Base-by-base conservation (phyloP, 1,139 yeast genomes). In the Pichia terricola region DNA sequence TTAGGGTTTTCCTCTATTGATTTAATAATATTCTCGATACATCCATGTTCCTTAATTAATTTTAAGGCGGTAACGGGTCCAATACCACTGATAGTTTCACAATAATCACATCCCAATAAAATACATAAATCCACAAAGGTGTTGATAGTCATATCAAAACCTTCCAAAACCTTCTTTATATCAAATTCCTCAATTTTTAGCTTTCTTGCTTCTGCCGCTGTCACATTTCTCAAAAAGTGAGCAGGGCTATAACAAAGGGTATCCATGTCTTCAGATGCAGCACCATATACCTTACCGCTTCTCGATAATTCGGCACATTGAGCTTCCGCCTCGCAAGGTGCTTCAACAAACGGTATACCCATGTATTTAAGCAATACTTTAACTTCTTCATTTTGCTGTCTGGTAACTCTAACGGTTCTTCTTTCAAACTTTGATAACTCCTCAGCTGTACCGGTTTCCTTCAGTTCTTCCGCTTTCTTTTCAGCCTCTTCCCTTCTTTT, bases 261-360 rank as follows among this genome's bases (percentile, higher is more conserved):
- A 65, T 91, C 99, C 98, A 91, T 91, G 75, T 91, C 99, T 62
- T 91, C 99, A 3, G 95, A 85, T 1, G 97, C 99, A 2, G 98
- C 96, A 10, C 95, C 98, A 61, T 80, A 91, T 0, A 91, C 97
- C 58, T 81, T 82, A 4, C 95, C 96, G 16, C 79, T 77, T 48
- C 79, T 76, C 2, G 97, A 96, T 46, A 91, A 67, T 52, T 80
- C 94, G 0, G 98, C 98, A 68, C 98, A 91, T 58, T 91, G 97
- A 0, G 98, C 96, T 61, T 91, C 99, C 0, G 99, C 99, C 64
- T 91, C 99, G 62, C 96, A 83, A 1, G 99, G 98, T 0, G 98
- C 97, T 45, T 80, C 78, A 6, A 91, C 83, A 56, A 69, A 86
- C 1, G 99, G 99, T 38, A 91, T 83, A 2, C 99, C 99, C 99